These are phyloP conservation scores for Protomyces macrosporus DNA, from an alignment of 1,139 yeast genomes.

Conservation along the genomic window DNA sequence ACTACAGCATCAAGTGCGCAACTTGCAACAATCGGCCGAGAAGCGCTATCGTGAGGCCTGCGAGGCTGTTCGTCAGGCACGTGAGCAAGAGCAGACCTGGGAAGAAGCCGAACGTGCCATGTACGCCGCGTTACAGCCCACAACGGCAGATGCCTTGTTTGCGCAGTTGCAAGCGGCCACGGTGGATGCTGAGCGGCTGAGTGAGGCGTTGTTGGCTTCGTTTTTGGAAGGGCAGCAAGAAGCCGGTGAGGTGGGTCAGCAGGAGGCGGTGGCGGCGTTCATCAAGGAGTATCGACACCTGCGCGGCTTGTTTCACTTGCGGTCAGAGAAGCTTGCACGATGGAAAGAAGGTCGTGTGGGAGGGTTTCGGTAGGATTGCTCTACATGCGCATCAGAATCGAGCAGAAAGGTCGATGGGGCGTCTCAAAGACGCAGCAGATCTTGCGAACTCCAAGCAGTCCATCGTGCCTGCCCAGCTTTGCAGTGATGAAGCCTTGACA, in stretches of 20 bases:
- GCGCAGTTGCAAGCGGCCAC: conserved; percentile 37
- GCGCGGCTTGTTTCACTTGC: conserved; percentile 50
- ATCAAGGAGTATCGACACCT: conserved; percentile 46
- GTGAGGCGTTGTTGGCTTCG: conserved; percentile 39
- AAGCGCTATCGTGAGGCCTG: conserved; percentile 1
- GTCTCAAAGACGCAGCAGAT: too few relatives aligned
- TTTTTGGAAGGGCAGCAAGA: conserved; percentile 34
- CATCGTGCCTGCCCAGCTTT: too few relatives aligned
- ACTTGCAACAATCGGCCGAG: neutral
- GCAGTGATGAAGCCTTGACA: too few relatives aligned
- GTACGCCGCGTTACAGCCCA: conserved; percentile 42
- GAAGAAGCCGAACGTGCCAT: conserved; percentile 40
- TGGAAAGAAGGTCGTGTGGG: conserved; percentile 65
- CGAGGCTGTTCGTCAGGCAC: conserved; percentile 28
- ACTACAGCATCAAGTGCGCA: conserved; percentile 7
- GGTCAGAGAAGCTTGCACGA: conserved; percentile 56
- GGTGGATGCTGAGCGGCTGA: conserved; percentile 38
- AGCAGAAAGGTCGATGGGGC: too few relatives aligned
- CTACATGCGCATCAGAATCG: too few relatives aligned
- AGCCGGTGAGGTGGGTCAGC: conserved; percentile 6
- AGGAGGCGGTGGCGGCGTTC: conserved; percentile 37
- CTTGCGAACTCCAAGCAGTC: too few relatives aligned
- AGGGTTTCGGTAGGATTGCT: conserved; percentile 38
- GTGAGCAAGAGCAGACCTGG: conserved; percentile 36
- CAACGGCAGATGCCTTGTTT: conserved; percentile 39